Evolutionary conservation across 2,329 filamentous ascomycete genomes (phyloP), one percentile per base, ranked within the genome.

Genomic region (Talaromyces sp.): DNA sequence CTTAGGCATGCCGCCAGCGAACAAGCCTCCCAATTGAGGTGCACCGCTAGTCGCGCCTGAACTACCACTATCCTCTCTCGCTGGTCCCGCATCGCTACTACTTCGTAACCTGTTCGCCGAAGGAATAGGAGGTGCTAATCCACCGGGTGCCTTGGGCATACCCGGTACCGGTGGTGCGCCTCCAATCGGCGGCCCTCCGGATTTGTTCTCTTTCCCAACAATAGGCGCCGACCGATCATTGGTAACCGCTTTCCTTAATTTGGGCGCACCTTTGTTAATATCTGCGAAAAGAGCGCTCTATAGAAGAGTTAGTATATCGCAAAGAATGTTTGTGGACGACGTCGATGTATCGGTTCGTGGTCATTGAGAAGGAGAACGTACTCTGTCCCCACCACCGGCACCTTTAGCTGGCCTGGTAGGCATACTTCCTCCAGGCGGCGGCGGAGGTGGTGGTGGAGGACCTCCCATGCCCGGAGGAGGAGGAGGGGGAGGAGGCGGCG

Each of bases 1-100:
- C 80, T 97, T 98, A 2, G 95, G 95, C 87, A 98, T 98, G 43
- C 94, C 95, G 40, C 92, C 93, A 1, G 91, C 92, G 74, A 99
- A 97, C 29, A 99, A 78, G 1, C 95, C 95, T 34, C 83, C 94
- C 11, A 98, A 78, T 75, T 97, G 94, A 11, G 93, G 92, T 58
- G 91, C 87, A 22, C 87, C 78, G 22, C 61, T 49, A 25, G 89
- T 86, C 70, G 84, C 78, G 1, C 79, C 75, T 3, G 78, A 74
- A 63, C 75, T 75, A 45, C 75, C 74, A 67, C 83, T 80, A 68
- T 80, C 79, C 54, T 84, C 82, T 62, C 73, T 72, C 31, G 73
- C 75, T 17, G 76, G 72, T 17, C 74, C 72, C 31, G 73, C 74
- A 69, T 96, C 92, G 76, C 93, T 97, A 76, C 95, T 93, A 78